Conservation (phyloP, 1,284 basidiomycete species). For the Amylostereum areolatum region DNA sequence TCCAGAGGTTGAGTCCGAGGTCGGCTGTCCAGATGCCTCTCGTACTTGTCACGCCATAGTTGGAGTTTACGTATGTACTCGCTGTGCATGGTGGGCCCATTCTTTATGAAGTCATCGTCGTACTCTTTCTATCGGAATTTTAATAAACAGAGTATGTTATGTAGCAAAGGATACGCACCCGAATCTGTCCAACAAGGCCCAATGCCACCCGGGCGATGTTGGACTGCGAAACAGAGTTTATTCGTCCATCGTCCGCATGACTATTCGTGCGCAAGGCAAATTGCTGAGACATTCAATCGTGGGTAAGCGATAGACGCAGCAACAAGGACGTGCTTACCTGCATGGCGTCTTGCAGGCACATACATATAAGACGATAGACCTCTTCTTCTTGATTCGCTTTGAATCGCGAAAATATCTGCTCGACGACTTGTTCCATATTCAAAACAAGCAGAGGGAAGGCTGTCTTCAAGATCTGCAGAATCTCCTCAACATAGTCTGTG, state of each 20-base stretch:
- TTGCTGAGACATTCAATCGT: conserved; percentile 39
- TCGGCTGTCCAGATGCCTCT: conserved; percentile 77
- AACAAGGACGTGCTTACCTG: conserved; percentile 36
- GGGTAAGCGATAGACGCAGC: conserved; percentile 1
- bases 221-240: conserved; percentile 50
- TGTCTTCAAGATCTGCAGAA: conserved; percentile 93
- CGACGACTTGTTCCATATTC: conserved; percentile 96
- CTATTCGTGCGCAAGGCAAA: conserved; percentile 66
- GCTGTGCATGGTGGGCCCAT: conserved; percentile 75
- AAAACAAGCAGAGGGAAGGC: conserved; percentile 93
- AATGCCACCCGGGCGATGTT: conserved; percentile 74
- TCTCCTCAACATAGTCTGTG: conserved; percentile 92
- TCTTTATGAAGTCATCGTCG: conserved; percentile 87
- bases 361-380: conserved; percentile 87
- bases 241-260: conserved; percentile 72
- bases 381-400: conserved; percentile 93
- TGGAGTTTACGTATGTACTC: conserved; percentile 91
- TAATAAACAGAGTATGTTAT: background rate
- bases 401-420: conserved; percentile 90
- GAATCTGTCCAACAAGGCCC: conserved; percentile 61
- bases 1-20: conserved; percentile 88
- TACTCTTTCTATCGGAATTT: conserved; percentile 64
- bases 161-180: conserved; percentile 36
- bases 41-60: conserved; percentile 92
- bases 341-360: conserved; percentile 72